phyloP scores from a whole-genome alignment of 768 basidiomycete species.

The Cystobasidium onofrii region DNA sequence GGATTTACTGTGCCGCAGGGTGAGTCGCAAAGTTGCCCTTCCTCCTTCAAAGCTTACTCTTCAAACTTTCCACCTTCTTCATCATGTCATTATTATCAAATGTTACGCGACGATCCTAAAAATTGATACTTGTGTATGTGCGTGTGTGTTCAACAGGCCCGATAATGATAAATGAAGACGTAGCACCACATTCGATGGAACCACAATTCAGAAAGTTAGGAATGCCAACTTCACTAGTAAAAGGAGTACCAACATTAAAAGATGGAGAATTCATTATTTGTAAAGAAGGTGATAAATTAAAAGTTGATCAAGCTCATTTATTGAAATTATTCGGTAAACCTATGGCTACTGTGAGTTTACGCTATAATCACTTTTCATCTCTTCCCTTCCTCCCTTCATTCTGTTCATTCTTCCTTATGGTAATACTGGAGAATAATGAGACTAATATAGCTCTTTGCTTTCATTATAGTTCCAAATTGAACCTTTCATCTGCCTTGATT shows the following conservation, averaged over 20 bases:
- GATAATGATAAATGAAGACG: slow-evolving; percentile 64
- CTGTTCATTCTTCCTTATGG: too few species aligned
- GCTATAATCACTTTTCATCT: too few species aligned
- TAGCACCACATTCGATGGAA: slow-evolving; percentile 96
- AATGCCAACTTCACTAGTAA: slow-evolving; percentile 66
- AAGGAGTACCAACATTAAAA: slow-evolving; percentile 72
- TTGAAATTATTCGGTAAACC: slow-evolving; percentile 82
- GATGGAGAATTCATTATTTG: slow-evolving; percentile 66
- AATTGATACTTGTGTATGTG: too few species aligned
- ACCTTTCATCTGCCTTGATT: slow-evolving; percentile 13
- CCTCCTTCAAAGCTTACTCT: neutral
- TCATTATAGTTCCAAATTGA: slow-evolving; percentile 32
- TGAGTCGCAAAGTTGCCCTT: slow-evolving; percentile 40
- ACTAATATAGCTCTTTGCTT: too few species aligned
- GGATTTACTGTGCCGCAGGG: slow-evolving; percentile 63
- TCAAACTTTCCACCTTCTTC: too few species aligned
- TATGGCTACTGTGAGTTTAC: slow-evolving; percentile 68
- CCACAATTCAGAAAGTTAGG: slow-evolving; percentile 91
- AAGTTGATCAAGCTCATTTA: slow-evolving; percentile 80
- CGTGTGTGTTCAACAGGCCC: too few species aligned
- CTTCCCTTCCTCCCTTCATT: too few species aligned
- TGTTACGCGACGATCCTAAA: too few species aligned
- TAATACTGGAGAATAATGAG: too few species aligned
- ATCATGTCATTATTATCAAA: too few species aligned
- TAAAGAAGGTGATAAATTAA: slow-evolving; percentile 67